Conservation (phyloP, 1,284 basidiomycete species). For the Fistulinella staudtii region DNA sequence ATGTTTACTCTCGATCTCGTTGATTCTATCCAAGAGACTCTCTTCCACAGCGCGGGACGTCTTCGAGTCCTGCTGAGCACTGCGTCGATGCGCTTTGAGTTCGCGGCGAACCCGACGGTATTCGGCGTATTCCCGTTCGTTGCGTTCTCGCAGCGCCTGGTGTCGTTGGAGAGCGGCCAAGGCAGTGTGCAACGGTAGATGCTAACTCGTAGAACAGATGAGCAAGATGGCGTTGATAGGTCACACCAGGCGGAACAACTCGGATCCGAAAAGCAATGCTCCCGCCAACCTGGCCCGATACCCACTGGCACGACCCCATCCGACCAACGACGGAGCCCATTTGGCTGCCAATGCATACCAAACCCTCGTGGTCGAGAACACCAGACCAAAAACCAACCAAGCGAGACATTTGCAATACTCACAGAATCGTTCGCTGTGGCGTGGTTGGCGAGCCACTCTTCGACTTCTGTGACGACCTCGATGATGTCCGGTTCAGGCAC, state of each 20-base stretch:
- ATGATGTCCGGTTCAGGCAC: constrained; percentile 40
- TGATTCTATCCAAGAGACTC: constrained; percentile 29
- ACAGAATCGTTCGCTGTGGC: constrained; percentile 27
- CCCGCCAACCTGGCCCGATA: neutral
- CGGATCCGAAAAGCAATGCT: constrained; percentile 13
- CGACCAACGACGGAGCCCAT: neutral
- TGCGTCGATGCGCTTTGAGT: constrained; percentile 26
- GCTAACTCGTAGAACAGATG: constrained; percentile 23
- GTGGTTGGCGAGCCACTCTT: constrained; percentile 41
- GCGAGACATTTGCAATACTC: constrained; percentile 16
- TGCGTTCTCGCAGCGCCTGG: constrained; percentile 32
- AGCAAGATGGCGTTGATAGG: constrained; percentile 14
- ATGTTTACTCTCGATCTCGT: constrained; percentile 28
- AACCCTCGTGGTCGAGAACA: neutral
- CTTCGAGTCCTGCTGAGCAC: constrained; percentile 33
- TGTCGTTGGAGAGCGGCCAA: constrained; percentile 27
- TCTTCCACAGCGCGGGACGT: constrained; percentile 35
- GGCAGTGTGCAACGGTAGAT: constrained; percentile 23
- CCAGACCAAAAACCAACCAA: neutral
- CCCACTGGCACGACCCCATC: neutral
- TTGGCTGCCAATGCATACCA: too few species aligned
- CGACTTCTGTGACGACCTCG: constrained; percentile 43
- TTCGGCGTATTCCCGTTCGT: constrained; percentile 27
- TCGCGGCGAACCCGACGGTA: constrained; percentile 30
- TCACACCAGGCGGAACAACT: constrained; percentile 19